These are phyloP conservation scores for Saccharum officinarum DNA, from an alignment of 176 grass and related monocot genomes.

Conservation along the genomic window DNA sequence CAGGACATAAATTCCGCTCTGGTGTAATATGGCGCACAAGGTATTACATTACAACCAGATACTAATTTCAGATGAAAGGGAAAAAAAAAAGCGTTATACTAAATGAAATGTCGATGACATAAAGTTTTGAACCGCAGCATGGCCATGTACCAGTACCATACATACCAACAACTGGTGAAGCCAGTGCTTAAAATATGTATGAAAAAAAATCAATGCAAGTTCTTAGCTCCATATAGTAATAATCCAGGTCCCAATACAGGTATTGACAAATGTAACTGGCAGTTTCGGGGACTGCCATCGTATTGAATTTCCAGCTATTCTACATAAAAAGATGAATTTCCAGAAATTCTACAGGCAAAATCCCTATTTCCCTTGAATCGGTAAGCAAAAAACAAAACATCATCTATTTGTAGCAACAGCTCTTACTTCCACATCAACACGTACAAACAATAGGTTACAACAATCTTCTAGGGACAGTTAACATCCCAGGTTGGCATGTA, in stretches of 20 bases:
- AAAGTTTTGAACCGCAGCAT: neutral
- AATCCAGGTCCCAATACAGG: slow-evolving; percentile 17
- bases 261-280: slow-evolving; percentile 21
- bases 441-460: slow-evolving; percentile 40
- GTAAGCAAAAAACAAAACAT: neutral
- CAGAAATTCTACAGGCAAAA: slow-evolving; percentile 35
- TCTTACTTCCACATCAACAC: neutral
- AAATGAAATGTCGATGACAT: no score
- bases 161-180: neutral
- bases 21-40: no score
- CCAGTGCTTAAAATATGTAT: slow-evolving; percentile 20
- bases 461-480: slow-evolving; percentile 24
- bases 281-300: slow-evolving; percentile 2
- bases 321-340: slow-evolving; percentile 29
- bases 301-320: slow-evolving; percentile 38
- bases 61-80: no score
- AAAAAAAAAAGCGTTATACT: no score
- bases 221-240: neutral
- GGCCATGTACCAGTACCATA: neutral
- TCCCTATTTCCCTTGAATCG: slow-evolving; percentile 18
- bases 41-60: no score
- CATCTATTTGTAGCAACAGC: slow-evolving; percentile 2
- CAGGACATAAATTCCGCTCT: no score
- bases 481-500: slow-evolving; percentile 25
- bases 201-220: neutral